These are phyloP conservation scores for Leishmania tropica DNA, from an alignment of 208 protist species.

Conservation along the genomic window DNA sequence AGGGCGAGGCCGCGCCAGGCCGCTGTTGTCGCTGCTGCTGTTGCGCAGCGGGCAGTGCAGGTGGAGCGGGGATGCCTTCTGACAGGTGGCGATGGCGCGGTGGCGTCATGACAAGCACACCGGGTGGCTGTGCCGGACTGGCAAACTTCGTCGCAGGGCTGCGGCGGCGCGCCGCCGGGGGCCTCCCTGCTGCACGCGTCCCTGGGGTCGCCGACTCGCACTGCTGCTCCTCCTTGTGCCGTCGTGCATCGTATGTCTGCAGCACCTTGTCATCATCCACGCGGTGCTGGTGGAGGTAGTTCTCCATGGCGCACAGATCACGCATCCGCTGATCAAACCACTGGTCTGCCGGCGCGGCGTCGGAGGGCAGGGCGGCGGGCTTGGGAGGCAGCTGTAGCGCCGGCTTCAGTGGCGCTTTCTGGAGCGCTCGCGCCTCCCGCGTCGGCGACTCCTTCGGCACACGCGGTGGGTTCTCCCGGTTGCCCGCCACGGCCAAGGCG, in stretches of 20 bases:
- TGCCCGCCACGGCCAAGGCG: conserved; percentile 19
- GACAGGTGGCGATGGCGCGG: neutral
- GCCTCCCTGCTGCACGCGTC: neutral
- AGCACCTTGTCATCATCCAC: conserved; percentile 60
- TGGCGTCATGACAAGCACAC: conserved; percentile 21
- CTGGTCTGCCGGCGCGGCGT: conserved; percentile 20
- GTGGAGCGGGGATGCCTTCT: conserved; percentile 6
- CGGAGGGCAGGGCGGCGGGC: neutral
- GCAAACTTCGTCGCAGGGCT: conserved; percentile 14
- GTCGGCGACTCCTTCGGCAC: conserved; percentile 21
- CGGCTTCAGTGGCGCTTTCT: conserved; percentile 1
- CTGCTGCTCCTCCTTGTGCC: conserved; percentile 24
- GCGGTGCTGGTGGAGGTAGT: conserved; percentile 79
- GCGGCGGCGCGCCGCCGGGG: conserved; percentile 18
- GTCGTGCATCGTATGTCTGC: conserved; percentile 43
- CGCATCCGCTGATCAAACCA: conserved; percentile 37
- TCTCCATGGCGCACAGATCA: conserved; percentile 68
- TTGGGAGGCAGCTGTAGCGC: conserved; percentile 6
- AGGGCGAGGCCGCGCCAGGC: conserved; percentile 9
- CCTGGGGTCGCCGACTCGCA: neutral
- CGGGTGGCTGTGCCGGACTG: conserved; percentile 3
- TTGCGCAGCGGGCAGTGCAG: neutral
- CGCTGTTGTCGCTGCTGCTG: conserved; percentile 10
- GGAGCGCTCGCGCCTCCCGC: conserved; percentile 2
- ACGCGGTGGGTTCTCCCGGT: conserved; percentile 3